Evolutionary conservation across 176 grass and related monocot species (phyloP), one percentile per base, ranked within the genome.

Genomic region (Hyparrhenia diplandra): DNA sequence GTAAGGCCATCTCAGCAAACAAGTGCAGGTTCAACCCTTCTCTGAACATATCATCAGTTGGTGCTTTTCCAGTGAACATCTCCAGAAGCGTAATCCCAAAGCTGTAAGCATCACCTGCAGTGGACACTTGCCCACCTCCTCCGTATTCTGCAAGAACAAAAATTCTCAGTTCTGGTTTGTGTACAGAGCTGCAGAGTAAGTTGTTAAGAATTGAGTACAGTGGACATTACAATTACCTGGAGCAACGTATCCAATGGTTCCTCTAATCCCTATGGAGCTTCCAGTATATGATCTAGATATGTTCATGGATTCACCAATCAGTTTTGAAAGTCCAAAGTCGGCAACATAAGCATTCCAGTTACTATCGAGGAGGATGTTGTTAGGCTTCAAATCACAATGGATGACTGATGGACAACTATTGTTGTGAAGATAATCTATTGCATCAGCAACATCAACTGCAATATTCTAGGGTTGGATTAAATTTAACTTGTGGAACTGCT

Each of bases 401-500:
- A 85, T 81, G 20, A 81, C 62, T 23, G 67, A 51, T 25, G 52
- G 52, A 11, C 1, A 16, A 65, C 71, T 82, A 64, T 79, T 41
- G 39, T 85, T 83, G 55, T 87, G 88, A 46, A 93, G 85, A 67
- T 87, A 85, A 40, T 87, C 77, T 42, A 83, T 10, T 0, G 73
- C 88, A 43, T 78, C 28, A 21, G 80, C 57, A 55, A 89, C 84
- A 63, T 89, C 47, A 51, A 51, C 47, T 51, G 47, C 47, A 51
- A 51, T 51, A 51, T 51, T 51, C 47, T 20, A 51, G 47, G 20
- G 47, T 18, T 20, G 47, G 47, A 51, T 51, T 51, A 51, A 20
- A 51, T 51, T 51, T 51, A 51, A 51, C 16, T 51, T 51, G 47
- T 51, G 47, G 1, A 51, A 17, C 47, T 51, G 17, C 17, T 20